These are phyloP conservation scores for Xylogone sp. DNA, from an alignment of 2,329 filamentous ascomycete genomes.

Conservation along the genomic window DNA sequence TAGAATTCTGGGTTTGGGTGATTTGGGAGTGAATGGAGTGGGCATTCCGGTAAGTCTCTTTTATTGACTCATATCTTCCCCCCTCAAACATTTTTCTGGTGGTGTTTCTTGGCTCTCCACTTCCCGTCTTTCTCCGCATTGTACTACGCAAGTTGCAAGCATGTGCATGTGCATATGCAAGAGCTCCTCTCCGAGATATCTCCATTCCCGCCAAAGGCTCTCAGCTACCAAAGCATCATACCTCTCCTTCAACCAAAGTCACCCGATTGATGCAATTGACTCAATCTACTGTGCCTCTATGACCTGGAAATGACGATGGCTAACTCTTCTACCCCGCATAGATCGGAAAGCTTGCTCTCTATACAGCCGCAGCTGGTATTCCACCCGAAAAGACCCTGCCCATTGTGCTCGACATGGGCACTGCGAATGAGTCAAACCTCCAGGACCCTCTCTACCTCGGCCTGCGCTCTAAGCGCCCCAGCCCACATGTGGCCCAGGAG, in stretches of 20 bases:
- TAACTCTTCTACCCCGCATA: slow-evolving; percentile 28
- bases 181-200: too few relatives aligned
- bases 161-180: too few relatives aligned
- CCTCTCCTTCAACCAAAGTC: too few relatives aligned
- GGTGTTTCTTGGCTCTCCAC: not conserved
- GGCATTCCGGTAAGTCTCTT: slow-evolving; percentile 76
- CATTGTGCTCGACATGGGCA: slow-evolving; percentile 65
- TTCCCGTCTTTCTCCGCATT: not conserved
- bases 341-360: slow-evolving; percentile 92
- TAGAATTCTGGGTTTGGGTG: slow-evolving; percentile 85
- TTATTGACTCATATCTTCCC: not conserved
- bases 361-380: slow-evolving; percentile 94
- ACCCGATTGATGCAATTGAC: too few relatives aligned
- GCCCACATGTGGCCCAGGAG: slow-evolving; percentile 73
- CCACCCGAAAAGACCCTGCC: slow-evolving; percentile 79
- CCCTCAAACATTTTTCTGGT: not conserved
- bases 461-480: slow-evolving; percentile 76
- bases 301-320: slow-evolving; percentile 7
- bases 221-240: too few relatives aligned
- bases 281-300: too few relatives aligned
- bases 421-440: slow-evolving; percentile 62
- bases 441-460: slow-evolving; percentile 82
- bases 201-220: too few relatives aligned
- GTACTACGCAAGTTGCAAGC: not conserved
- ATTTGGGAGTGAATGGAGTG: slow-evolving; percentile 95